Conservation (phyloP, 2,329 filamentous ascomycete species). For the Nigrospora osmanthi region DNA sequence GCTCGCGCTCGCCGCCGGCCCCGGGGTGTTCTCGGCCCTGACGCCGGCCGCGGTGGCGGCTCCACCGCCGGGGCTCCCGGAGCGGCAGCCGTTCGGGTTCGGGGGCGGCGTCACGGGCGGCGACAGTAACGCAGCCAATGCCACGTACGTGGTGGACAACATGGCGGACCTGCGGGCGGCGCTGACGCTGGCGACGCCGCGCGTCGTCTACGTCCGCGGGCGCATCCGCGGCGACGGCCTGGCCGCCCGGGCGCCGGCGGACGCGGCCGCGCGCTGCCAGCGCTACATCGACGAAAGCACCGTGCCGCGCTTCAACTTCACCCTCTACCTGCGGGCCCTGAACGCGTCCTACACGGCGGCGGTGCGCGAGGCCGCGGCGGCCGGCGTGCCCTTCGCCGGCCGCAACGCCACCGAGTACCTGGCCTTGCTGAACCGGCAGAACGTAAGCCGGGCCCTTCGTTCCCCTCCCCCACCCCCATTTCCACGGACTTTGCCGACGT, state of each 20-base stretch:
- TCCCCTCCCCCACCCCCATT: too few relatives aligned
- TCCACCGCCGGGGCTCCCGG: slow-evolving; percentile 4
- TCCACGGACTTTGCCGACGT: too few relatives aligned
- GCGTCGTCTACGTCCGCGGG: slow-evolving; percentile 10
- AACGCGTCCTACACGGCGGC: slow-evolving; percentile 11
- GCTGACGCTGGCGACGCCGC: slow-evolving; percentile 6
- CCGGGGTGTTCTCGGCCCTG: too few relatives aligned
- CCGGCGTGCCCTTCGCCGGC: slow-evolving; percentile 8
- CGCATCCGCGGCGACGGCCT: slow-evolving; percentile 9
- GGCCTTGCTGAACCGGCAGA: slow-evolving; percentile 8
- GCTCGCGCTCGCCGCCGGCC: too few relatives aligned
- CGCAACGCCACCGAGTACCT: slow-evolving; percentile 11
- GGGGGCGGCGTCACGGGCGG: slow-evolving; percentile 8
- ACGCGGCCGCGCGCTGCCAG: slow-evolving; percentile 8
- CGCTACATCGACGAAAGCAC: slow-evolving; percentile 11
- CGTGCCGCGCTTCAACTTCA: slow-evolving; percentile 9
- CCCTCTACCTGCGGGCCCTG: slow-evolving; percentile 10
- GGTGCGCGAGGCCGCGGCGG: slow-evolving; percentile 6
- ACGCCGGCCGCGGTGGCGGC: background rate
- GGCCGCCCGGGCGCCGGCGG: too few relatives aligned
- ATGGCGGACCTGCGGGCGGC: slow-evolving; percentile 11
- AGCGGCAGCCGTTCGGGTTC: slow-evolving; percentile 12
- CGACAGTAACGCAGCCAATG: slow-evolving; percentile 1
- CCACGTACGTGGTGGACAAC: slow-evolving; percentile 9
- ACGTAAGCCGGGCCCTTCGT: slow-evolving; percentile 3